Percentiles rank a stretch among this genome's conserved stretches.
These are phyloP conservation scores for Mycena pura DNA, from an alignment of 768 basidiomycete species.

Conservation along the genomic window DNA sequence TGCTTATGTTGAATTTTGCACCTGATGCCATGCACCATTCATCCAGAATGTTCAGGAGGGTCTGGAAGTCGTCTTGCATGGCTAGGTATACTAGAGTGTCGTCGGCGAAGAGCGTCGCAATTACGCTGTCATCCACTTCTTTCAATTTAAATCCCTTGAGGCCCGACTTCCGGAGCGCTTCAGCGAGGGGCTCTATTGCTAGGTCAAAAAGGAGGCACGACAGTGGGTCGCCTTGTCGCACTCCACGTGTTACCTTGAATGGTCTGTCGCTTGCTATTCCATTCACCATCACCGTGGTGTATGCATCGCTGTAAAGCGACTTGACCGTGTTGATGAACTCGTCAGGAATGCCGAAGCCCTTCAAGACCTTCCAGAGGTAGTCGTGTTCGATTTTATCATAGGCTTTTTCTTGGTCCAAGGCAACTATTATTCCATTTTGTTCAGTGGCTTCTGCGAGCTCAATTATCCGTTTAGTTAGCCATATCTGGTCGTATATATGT, in stretches of 20 bases:
- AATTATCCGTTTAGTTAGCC: conserved; percentile 25
- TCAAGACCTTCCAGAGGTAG: conserved; percentile 22
- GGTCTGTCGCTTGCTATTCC: conserved; percentile 19
- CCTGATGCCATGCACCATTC: conserved; percentile 14
- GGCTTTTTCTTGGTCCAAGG: no score
- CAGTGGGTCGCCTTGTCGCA: conserved; percentile 39
- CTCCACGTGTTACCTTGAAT: conserved; percentile 32
- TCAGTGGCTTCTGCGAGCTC: conserved; percentile 19
- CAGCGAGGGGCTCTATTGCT: conserved; percentile 40
- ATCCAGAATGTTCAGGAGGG: conserved; percentile 3
- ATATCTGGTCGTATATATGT: conserved; percentile 29
- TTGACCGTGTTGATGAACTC: conserved; percentile 27
- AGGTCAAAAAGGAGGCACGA: conserved; percentile 44
- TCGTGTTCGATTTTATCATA: no score
- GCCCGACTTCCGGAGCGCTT: conserved; percentile 13
- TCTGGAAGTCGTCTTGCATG: background rate
- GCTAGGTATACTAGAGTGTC: conserved; percentile 6
- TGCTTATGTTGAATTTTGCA: conserved; percentile 4
- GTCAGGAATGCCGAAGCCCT: conserved; percentile 3
- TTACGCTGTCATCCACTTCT: background rate
- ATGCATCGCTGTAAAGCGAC: conserved; percentile 26
- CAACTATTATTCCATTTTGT: conserved; percentile 13
- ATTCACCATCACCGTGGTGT: conserved; percentile 34
- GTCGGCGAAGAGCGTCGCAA: conserved; percentile 7
- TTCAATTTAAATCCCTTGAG: conserved; percentile 2